Conservation (phyloP, 352 stramenopile species). For the Globisporangium uncinulatum region DNA sequence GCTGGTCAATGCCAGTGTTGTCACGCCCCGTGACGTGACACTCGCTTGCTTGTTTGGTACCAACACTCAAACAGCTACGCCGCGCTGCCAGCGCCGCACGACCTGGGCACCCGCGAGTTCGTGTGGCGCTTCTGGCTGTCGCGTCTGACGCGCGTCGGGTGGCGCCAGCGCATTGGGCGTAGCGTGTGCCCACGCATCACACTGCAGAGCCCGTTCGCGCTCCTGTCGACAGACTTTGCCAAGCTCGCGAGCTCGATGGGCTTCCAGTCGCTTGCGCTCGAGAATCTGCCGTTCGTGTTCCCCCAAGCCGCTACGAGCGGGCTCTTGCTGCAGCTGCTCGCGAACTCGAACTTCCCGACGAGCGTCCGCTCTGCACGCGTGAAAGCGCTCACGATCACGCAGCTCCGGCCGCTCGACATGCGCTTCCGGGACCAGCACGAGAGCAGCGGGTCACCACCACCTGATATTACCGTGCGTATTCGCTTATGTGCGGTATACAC, state of each 20-base stretch:
- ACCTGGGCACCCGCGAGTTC: slow-evolving; percentile 79
- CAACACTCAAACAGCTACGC: slow-evolving; percentile 25
- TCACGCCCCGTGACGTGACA: too few relatives aligned
- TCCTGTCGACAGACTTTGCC: slow-evolving; percentile 72
- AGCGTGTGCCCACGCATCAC: slow-evolving; percentile 68
- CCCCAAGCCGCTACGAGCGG: slow-evolving; percentile 59
- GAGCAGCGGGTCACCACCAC: slow-evolving; percentile 12
- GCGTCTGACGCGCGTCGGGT: slow-evolving; percentile 44
- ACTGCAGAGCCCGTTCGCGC: slow-evolving; percentile 60
- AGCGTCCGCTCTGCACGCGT: slow-evolving; percentile 42
- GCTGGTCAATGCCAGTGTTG: too few relatives aligned
- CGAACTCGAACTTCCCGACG: slow-evolving; percentile 76
- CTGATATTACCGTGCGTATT: slow-evolving; percentile 39
- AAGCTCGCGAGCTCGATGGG: slow-evolving; percentile 76
- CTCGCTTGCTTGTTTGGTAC: neutral
- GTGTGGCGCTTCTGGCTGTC: slow-evolving; percentile 70
- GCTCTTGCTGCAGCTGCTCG: slow-evolving; percentile 70
- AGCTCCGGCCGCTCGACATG: slow-evolving; percentile 68
- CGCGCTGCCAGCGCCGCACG: slow-evolving; percentile 52
- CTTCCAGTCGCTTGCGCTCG: slow-evolving; percentile 53
- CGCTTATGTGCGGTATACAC: neutral
- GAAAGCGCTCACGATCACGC: slow-evolving; percentile 73
- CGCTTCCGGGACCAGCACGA: slow-evolving; percentile 39
- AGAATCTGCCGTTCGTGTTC: slow-evolving; percentile 72
- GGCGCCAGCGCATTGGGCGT: slow-evolving; percentile 42